phyloP scores from a whole-genome alignment of 176 grass and related monocot genomes.

The Carex littledalei region DNA sequence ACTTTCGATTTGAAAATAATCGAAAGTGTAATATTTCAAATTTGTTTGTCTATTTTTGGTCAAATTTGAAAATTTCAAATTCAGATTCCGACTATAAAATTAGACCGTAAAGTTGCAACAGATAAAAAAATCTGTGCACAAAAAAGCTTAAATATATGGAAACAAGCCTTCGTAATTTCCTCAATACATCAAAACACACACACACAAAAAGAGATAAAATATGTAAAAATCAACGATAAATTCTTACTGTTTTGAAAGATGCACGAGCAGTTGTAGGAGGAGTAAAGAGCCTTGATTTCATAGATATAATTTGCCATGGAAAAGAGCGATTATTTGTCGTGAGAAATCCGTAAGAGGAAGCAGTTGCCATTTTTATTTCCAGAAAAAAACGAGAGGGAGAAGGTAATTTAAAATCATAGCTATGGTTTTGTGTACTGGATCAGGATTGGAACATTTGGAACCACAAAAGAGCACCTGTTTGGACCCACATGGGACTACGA shows the following conservation, averaged over 20 bases:
- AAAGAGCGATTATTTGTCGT: background rate
- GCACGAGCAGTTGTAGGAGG: background rate
- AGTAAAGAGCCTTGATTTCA: background rate
- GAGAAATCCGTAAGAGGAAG: background rate
- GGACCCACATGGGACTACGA: background rate
- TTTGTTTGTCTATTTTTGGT: too few species aligned
- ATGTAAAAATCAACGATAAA: background rate
- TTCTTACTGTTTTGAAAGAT: background rate
- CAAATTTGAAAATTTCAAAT: too few species aligned
- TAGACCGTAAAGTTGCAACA: too few species aligned
- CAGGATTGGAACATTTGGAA: background rate
- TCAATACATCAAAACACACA: background rate
- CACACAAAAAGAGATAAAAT: background rate
- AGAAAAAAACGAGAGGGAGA: background rate
- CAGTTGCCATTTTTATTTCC: constrained; percentile 1
- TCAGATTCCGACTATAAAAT: too few species aligned
- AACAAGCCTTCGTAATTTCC: background rate
- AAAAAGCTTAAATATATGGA: too few species aligned
- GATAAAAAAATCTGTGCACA: too few species aligned
- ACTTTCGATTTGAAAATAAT: too few species aligned
- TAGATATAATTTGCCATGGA: background rate
- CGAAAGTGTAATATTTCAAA: too few species aligned
- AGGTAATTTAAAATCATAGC: background rate
- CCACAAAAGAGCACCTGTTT: background rate
- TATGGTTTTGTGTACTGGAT: background rate